These are phyloP conservation scores for Saitozyma sp. DNA, from an alignment of 768 basidiomycete genomes.

Conservation along the genomic window DNA sequence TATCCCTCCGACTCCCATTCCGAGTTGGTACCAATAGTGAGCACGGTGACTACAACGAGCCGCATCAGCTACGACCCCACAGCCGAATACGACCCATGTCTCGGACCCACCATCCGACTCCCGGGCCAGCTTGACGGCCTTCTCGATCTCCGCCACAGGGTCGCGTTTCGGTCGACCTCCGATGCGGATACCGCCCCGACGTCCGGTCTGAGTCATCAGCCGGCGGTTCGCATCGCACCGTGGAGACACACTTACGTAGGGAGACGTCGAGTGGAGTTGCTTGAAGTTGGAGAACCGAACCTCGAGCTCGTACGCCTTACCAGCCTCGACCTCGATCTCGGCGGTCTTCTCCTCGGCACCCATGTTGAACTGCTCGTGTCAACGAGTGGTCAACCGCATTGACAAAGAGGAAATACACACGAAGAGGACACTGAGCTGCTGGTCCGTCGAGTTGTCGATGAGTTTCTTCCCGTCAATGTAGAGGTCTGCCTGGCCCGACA, in stretches of 20 bases:
- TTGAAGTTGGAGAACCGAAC: slow-evolving; percentile 46
- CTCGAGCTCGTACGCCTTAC: slow-evolving; percentile 25
- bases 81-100: neutral
- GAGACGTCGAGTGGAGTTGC: slow-evolving; percentile 38
- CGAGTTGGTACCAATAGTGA: slow-evolving; percentile 63
- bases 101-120: slow-evolving; percentile 56
- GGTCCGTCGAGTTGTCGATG: slow-evolving; percentile 42
- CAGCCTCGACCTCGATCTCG: slow-evolving; percentile 23
- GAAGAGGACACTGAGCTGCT: slow-evolving; percentile 29
- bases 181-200: slow-evolving; percentile 41
- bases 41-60: slow-evolving; percentile 55
- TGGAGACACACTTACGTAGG: slow-evolving; percentile 28
- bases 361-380: slow-evolving; percentile 24
- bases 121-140: slow-evolving; percentile 61
- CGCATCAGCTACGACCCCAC: neutral
- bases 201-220: slow-evolving; percentile 24
- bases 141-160: slow-evolving; percentile 59
- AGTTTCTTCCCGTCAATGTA: slow-evolving; percentile 36
- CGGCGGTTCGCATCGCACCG: neutral
- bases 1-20: slow-evolving; percentile 77
- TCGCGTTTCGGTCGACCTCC: slow-evolving; percentile 23
- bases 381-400: neutral
- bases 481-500: slow-evolving; percentile 35
- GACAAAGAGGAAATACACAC: slow-evolving; percentile 5
- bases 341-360: slow-evolving; percentile 28